These are phyloP conservation scores for Claviceps sp. DNA, from an alignment of 2,329 filamentous ascomycete species.

Conservation along the genomic window DNA sequence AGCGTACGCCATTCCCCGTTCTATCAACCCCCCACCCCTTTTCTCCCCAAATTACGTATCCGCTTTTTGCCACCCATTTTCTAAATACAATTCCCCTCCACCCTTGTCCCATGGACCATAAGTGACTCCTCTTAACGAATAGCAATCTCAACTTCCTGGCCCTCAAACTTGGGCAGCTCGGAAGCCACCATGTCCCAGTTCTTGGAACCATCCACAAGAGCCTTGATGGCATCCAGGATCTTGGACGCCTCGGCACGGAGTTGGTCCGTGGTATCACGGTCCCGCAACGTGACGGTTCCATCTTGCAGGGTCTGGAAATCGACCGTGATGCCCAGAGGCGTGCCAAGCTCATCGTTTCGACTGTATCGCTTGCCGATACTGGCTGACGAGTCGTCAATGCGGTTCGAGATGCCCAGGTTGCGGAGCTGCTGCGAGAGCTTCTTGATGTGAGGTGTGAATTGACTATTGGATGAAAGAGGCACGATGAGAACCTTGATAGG, in stretches of 20 bases:
- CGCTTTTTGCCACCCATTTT: background rate
- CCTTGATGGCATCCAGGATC: slow-evolving; percentile 62
- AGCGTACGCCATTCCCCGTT: too few relatives aligned
- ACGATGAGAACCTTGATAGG: slow-evolving; percentile 92
- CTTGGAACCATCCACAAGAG: slow-evolving; percentile 34
- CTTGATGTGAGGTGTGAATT: slow-evolving; percentile 67
- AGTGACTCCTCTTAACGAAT: slow-evolving; percentile 15
- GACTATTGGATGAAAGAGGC: slow-evolving; percentile 67
- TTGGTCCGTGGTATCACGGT: slow-evolving; percentile 83
- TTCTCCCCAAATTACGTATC: background rate
- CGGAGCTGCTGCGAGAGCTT: slow-evolving; percentile 65
- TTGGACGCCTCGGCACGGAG: slow-evolving; percentile 72
- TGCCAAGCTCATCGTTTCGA: slow-evolving; percentile 91
- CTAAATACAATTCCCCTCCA: background rate
- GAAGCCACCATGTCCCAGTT: slow-evolving; percentile 55
- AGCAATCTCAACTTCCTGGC: slow-evolving; percentile 47
- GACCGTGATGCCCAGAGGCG: slow-evolving; percentile 83
- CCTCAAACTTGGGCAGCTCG: slow-evolving; percentile 73
- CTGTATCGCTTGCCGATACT: slow-evolving; percentile 91
- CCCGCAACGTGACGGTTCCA: slow-evolving; percentile 71
- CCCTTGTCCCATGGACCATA: background rate
- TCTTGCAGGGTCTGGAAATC: slow-evolving; percentile 94
- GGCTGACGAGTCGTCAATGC: slow-evolving; percentile 79
- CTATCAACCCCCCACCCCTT: background rate
- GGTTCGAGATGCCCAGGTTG: slow-evolving; percentile 63